Evolutionary conservation across 2,329 filamentous ascomycete genomes (phyloP), one percentile per base, ranked within the genome.

Genomic region (Phialophora expanda): DNA sequence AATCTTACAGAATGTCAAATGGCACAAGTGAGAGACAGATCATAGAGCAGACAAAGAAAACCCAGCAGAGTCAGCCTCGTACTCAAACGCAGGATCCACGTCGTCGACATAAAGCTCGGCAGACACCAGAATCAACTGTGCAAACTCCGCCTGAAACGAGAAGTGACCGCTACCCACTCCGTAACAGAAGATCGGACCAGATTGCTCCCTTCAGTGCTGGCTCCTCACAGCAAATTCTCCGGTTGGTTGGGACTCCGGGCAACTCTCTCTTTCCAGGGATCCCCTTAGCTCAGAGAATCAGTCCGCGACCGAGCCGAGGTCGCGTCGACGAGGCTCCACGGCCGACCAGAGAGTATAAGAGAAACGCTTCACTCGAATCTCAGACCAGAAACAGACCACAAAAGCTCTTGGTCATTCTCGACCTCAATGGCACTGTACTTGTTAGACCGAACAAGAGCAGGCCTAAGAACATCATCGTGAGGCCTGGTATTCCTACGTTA

Each of bases 401-500:
- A 48, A 85, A 85, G 17, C 84, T 97, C 38, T 87, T 99, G 24
- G 83, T 99, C 58, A 86, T 98, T 55, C 86, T 98, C 68, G 95
- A 99, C 78, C 86, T 99, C 44, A 99, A 98, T 77, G 95, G 95
- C 68, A 97, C 94, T 0, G 84, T 99, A 0, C 85, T 98, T 66
- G 84, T 86, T 78, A 90, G 95, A 4, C 68, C 68, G 4, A 89
- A 87, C 60, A 81, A 81, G 54, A 76, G 75, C 28, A 73, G 78
- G 1, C 81, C 83, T 3, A 83, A 81, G 9, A 75, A 77, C 50
- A 91, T 93, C 75, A 78, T 87, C 51, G 79, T 84, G 69, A 89
- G 95, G 0, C 91, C 91, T 0, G 83, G 88, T 69, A 84, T 95
- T 0, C 73, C 80, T 2, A 71, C 79, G 0, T 97, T 99, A 76